Evolutionary conservation across 495 filamentous ascomycete species (phyloP), one percentile per base, ranked within the genome.

Genomic region (Lichina pygmaea): DNA sequence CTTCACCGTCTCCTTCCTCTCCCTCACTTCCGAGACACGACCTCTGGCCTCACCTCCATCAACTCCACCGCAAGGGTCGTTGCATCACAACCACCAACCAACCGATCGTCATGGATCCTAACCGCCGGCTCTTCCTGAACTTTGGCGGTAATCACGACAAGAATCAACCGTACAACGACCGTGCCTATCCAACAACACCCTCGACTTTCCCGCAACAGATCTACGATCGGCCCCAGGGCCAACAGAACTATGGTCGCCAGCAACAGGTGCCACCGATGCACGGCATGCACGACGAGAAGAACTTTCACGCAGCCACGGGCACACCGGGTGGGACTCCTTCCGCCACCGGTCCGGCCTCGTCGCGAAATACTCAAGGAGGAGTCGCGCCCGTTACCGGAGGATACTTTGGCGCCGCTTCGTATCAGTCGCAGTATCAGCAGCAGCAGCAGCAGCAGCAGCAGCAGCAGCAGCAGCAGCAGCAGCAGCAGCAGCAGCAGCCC

Each of bases 131-230:
- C 46, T 73, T 75, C 54, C 65, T 84, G 50, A 85, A 84, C 60
- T 78, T 83, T 56, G 65, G 62, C 50, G 67, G 64, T 56, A 66
- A 68, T 52, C 73, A 62, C 52, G 74, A 75, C 55, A 71, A 75
- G 40, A 13, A 37, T n/a, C 36, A 40, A 33, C 65, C 70, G 44
- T 60, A 71, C 46, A 72, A 72, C 60, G 78, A 75, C 58, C 81
- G 81, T 60, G 74, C 79, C 48, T 97, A 86, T 71, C 91, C 89
- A 55, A 93, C 89, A 42, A 97, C 89, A 13, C 86, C 89, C 46
- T 93, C 85, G 49, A 89, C 86, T 43, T 94, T 94, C 54, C 86
- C 86, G 9, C 85, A 94, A 60, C 84, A 85, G 32, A 75, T 91
- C 55, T 80, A 43, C 32, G 15, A 43, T 16, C 10, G 42, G 12